These are phyloP conservation scores for Styphnolobium japonicum DNA, from an alignment of 306 rosid species.

Conservation along the genomic window DNA sequence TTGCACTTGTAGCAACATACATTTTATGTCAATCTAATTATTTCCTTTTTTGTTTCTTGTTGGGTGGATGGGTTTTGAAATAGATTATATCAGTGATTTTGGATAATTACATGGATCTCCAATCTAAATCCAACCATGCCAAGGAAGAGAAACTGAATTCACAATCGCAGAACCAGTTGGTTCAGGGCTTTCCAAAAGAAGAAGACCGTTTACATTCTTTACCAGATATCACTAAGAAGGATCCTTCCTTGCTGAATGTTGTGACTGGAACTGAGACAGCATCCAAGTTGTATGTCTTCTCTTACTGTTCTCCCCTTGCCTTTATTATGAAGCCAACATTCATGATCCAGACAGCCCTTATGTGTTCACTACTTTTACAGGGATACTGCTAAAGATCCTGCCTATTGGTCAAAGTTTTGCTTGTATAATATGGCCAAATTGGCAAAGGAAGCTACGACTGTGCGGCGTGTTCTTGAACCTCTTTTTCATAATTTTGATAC, in stretches of 20 bases:
- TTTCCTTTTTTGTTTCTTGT: conserved; percentile 21
- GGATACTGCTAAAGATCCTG: conserved; percentile 66
- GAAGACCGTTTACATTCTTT: conserved; percentile 40
- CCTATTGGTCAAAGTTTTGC: conserved; percentile 92
- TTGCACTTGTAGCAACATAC: conserved; percentile 12
- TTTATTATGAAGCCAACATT: conserved; percentile 26
- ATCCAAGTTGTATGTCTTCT: conserved; percentile 52
- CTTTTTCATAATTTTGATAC: conserved; percentile 83
- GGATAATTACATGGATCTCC: conserved; percentile 71
- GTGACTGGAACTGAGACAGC: conserved; percentile 42
- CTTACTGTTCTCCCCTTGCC: conserved; percentile 9
- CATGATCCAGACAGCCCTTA: conserved; percentile 15
- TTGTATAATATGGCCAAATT: conserved; percentile 72
- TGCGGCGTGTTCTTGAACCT: conserved; percentile 89
- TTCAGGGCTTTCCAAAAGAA: conserved; percentile 43
- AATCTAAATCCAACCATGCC: conserved; percentile 30
- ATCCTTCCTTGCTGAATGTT: conserved; percentile 33
- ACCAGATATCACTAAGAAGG: conserved; percentile 40
- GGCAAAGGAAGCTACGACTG: conserved; percentile 91
- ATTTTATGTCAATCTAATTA: conserved; percentile 12
- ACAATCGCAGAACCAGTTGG: conserved; percentile 51
- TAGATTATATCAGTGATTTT: conserved; percentile 85
- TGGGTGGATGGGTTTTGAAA: conserved; percentile 32
- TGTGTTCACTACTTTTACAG: conserved; percentile 46
- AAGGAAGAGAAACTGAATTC: conserved; percentile 47